These are phyloP conservation scores for Fusarium illudens DNA, from an alignment of 2,329 filamentous ascomycete species.

Conservation along the genomic window DNA sequence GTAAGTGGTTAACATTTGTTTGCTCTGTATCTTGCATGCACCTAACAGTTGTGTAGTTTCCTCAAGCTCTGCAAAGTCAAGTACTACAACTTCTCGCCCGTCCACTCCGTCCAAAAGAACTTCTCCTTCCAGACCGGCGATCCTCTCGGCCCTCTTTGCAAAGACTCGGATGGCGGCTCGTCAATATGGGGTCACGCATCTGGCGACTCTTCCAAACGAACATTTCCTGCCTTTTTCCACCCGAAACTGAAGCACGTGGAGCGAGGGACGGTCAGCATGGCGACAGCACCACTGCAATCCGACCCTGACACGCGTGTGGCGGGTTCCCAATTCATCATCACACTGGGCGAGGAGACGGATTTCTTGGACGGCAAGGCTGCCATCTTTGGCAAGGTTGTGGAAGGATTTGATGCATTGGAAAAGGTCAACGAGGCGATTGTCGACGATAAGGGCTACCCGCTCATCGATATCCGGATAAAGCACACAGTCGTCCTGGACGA, in stretches of 20 bases:
- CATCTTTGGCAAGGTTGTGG: slow-evolving; percentile 93
- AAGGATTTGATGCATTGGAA: slow-evolving; percentile 93
- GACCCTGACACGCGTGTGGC: slow-evolving; percentile 86
- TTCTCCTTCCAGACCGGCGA: slow-evolving; percentile 98
- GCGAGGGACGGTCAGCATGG: slow-evolving; percentile 95
- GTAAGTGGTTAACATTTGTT: slow-evolving; percentile 63
- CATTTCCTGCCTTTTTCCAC: slow-evolving; percentile 85
- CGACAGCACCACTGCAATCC: slow-evolving; percentile 78
- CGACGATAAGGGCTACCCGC: slow-evolving; percentile 83
- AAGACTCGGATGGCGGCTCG: slow-evolving; percentile 88
- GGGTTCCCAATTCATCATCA: slow-evolving; percentile 93
- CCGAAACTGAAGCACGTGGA: slow-evolving; percentile 89
- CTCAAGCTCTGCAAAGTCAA: slow-evolving; percentile 98
- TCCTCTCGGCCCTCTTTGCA: slow-evolving; percentile 84
- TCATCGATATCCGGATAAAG: slow-evolving; percentile 94
- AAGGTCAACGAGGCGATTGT: slow-evolving; percentile 92
- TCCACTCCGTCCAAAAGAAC: slow-evolving; percentile 91
- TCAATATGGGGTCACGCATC: slow-evolving; percentile 90
- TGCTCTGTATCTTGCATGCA: slow-evolving; percentile 21
- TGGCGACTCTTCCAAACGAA: slow-evolving; percentile 71
- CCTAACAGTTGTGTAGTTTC: slow-evolving; percentile 72
- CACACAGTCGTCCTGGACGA: slow-evolving; percentile 94
- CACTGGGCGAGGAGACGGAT: slow-evolving; percentile 87
- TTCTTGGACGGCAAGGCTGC: slow-evolving; percentile 93
- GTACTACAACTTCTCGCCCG: slow-evolving; percentile 97